phyloP scores from a whole-genome alignment of 768 basidiomycete species.

The Rhizopogon vulgaris region DNA sequence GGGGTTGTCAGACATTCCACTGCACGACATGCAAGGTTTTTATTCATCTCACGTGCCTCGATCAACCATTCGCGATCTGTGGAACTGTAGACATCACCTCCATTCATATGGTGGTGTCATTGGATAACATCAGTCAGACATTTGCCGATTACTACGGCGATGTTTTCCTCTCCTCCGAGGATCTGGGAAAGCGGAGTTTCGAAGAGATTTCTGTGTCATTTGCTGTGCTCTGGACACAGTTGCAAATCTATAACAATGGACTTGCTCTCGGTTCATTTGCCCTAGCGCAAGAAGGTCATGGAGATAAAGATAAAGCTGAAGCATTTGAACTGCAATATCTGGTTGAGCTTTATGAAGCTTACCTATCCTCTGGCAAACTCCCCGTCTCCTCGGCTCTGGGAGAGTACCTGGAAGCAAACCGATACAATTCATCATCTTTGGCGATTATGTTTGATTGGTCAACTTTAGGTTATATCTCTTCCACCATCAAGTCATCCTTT shows the following conservation, averaged over 20 bases:
- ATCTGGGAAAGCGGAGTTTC: conserved; percentile 42
- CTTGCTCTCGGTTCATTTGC: conserved; percentile 59
- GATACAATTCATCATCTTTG: conserved; percentile 31
- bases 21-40: conserved; percentile 60
- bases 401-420: conserved; percentile 51
- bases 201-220: conserved; percentile 67
- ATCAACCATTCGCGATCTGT: conserved; percentile 32
- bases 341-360: conserved; percentile 43
- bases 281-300: conserved; percentile 32
- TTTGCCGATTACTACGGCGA: conserved; percentile 49
- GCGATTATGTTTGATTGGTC: conserved; percentile 65
- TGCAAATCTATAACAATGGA: conserved; percentile 63
- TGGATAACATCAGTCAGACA: conserved; percentile 46
- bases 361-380: conserved; percentile 38
- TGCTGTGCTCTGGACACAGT: conserved; percentile 58
- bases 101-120: conserved; percentile 45
- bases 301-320: conserved; percentile 30
- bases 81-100: conserved; percentile 33
- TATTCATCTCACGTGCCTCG: conserved; percentile 48
- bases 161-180: conserved; percentile 36
- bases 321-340: conserved; percentile 58
- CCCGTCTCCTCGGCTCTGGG: conserved; percentile 39
- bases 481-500: conserved; percentile 42
- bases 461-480: conserved; percentile 54
- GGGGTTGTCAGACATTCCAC: conserved; percentile 69